Evolutionary conservation across 129 eudicot species (phyloP).

Genomic region (Arctium minus): DNA sequence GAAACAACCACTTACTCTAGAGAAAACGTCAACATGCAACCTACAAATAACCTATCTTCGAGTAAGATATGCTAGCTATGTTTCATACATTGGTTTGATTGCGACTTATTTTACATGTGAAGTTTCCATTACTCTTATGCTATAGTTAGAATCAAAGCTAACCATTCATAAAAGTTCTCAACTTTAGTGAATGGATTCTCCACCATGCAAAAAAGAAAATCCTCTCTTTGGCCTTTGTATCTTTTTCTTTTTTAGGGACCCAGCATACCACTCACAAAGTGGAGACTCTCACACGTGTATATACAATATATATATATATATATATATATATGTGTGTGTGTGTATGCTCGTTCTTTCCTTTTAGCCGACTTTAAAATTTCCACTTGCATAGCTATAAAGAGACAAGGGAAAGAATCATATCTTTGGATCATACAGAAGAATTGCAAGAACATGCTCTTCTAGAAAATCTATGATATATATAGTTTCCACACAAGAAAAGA

Average conservation of each 20-base stretch:
- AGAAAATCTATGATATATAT: not conserved
- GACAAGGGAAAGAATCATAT: conserved; percentile 1
- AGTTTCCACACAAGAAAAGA: conserved; percentile 19
- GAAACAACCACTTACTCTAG: not conserved
- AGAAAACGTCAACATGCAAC: too few species aligned
- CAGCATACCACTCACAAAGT: conserved; percentile 36
- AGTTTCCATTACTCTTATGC: not conserved
- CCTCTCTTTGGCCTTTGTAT: conserved; percentile 24
- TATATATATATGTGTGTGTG: not conserved
- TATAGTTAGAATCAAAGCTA: conserved; percentile 13
- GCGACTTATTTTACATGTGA: not conserved
- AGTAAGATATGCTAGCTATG: not conserved
- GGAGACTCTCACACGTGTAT: not conserved
- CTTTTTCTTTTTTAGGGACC: conserved; percentile 38
- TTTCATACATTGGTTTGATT: not conserved
- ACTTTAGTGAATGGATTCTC: conserved; percentile 47
- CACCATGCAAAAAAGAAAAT: conserved; percentile 40
- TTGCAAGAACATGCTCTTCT: conserved; percentile 16
- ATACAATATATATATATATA: not conserved
- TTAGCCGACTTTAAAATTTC: conserved; percentile 26
- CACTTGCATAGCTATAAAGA: conserved; percentile 45
- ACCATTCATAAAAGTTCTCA: conserved; percentile 30
- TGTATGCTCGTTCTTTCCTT: conserved; percentile 26
- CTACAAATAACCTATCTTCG: not conserved
- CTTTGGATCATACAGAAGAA: conserved; percentile 5